Percentiles rank a stretch among this genome's conserved stretches.
phyloP scores from a whole-genome alignment of 1,284 basidiomycete species.

The Boletus semigastroideus region DNA sequence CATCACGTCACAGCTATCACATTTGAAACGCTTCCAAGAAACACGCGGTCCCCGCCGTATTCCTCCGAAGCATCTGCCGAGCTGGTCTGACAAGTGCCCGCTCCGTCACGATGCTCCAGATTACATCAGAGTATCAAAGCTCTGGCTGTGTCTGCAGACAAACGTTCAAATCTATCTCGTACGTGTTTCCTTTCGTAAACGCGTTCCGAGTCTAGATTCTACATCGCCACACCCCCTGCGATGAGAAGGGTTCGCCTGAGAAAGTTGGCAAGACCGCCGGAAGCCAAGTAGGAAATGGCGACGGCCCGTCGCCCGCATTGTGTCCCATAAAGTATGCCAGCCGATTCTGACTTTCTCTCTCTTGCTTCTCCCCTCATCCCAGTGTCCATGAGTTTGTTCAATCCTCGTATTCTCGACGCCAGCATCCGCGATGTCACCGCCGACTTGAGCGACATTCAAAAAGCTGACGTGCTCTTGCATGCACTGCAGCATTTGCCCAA shows the following conservation, averaged over 20 bases:
- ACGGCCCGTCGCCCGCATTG: conserved; percentile 15
- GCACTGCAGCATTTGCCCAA: conserved; percentile 53
- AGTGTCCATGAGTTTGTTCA: conserved; percentile 53
- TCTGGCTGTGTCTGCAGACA: too few species aligned
- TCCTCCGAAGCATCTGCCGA: too few species aligned
- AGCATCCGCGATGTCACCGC: conserved; percentile 14
- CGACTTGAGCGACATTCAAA: conserved; percentile 36
- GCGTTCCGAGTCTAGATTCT: not conserved
- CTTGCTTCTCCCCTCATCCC: not conserved
- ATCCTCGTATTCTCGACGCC: conserved; percentile 16
- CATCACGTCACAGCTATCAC: too few species aligned
- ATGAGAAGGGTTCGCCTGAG: conserved; percentile 8
- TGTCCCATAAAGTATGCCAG: conserved; percentile 3
- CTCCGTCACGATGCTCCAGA: too few species aligned
- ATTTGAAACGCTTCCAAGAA: too few species aligned
- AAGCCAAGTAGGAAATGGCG: conserved; percentile 9
- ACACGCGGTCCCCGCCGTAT: too few species aligned
- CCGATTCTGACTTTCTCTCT: not conserved
- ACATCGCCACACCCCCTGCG: not conserved
- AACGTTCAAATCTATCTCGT: too few species aligned
- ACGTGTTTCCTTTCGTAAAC: not conserved
- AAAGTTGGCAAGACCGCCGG: conserved; percentile 10
- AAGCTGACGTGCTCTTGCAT: conserved; percentile 63
- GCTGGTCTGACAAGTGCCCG: too few species aligned
- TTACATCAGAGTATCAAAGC: too few species aligned